These are phyloP conservation scores for Aristolochia fimbriata DNA, from an alignment of 164 flowering plant genomes.

Conservation along the genomic window DNA sequence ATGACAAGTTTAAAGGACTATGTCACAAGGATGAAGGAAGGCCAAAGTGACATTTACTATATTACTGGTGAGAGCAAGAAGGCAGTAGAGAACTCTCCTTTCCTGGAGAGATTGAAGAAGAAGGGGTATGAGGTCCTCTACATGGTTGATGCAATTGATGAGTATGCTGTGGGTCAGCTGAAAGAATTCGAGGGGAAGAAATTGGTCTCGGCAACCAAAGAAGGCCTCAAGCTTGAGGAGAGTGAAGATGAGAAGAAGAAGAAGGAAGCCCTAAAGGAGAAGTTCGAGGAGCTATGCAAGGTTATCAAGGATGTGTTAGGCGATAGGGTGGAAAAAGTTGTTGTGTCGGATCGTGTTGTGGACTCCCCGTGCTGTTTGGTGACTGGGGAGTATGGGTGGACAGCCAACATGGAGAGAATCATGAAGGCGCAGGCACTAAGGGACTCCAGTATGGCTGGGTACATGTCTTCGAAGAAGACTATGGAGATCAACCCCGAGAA, in stretches of 20 bases:
- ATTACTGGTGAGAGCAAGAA: conserved; percentile 20
- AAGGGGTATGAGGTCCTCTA: conserved; percentile 20
- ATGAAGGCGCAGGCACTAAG: conserved; percentile 19
- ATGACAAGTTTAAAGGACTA: conserved; percentile 24
- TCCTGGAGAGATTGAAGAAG: conserved; percentile 21
- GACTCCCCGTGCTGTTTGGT: conserved; percentile 18
- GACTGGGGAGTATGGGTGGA: conserved; percentile 18
- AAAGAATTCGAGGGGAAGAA: conserved; percentile 20
- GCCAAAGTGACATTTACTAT: conserved; percentile 21
- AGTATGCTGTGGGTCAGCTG: conserved; percentile 16
- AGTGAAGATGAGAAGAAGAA: conserved; percentile 11
- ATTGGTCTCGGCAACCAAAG: conserved; percentile 20
- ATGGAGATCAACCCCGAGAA: conserved; percentile 19
- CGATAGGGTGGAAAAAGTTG: conserved; percentile 15
- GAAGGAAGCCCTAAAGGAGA: conserved; percentile 8
- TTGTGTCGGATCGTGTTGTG: conserved; percentile 11
- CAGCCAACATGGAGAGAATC: conserved; percentile 15
- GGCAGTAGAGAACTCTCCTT: conserved; percentile 24
- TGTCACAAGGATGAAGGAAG: conserved; percentile 22
- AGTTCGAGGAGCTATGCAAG: conserved; percentile 19
- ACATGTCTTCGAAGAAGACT: conserved; percentile 18
- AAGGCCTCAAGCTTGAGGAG: conserved; percentile 17
- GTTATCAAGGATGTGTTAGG: conserved; percentile 14
- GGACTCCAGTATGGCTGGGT: conserved; percentile 12
- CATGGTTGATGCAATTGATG: conserved; percentile 25